These are phyloP conservation scores for Macadamia tetraphylla DNA, from an alignment of 164 flowering plant genomes.

Conservation along the genomic window DNA sequence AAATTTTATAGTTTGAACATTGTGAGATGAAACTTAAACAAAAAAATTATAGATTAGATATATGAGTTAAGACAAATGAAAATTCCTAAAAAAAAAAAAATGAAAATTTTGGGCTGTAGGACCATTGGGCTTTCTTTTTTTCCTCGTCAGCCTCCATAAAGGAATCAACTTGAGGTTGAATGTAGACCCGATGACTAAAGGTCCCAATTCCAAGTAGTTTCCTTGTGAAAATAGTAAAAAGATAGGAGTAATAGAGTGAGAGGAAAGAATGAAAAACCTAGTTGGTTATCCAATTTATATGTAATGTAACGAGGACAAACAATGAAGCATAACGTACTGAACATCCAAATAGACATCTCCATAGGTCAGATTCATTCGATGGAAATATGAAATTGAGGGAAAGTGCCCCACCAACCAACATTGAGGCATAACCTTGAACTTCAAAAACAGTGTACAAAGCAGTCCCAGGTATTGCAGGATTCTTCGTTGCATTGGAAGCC, in stretches of 20 bases:
- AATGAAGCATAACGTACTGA: conserved; percentile 57
- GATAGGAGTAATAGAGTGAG: not conserved
- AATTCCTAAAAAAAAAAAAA: no score
- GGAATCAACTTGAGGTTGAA: no score
- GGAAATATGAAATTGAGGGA: conserved; percentile 91
- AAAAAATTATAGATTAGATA: no score
- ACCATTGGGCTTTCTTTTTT: no score
- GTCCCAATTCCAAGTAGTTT: no score
- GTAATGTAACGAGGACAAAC: not conserved
- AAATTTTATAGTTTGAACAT: no score
- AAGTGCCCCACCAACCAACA: conserved; percentile 75
- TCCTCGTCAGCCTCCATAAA: no score
- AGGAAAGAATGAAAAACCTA: not conserved
- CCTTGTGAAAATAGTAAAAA: not conserved
- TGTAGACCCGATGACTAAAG: not conserved
- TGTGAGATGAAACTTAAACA: no score
- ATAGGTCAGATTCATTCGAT: conserved; percentile 86
- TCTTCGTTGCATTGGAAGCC: conserved; percentile 84
- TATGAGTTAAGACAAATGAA: no score
- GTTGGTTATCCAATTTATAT: not conserved
- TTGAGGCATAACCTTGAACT: conserved; percentile 87
- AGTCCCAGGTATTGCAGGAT: conserved; percentile 91
- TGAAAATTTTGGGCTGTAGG: no score
- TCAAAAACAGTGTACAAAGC: conserved; percentile 80
- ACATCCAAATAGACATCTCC: conserved; percentile 99